Base-by-base conservation (phyloP, 495 filamentous ascomycete species). In the Tuber aestivum region DNA sequence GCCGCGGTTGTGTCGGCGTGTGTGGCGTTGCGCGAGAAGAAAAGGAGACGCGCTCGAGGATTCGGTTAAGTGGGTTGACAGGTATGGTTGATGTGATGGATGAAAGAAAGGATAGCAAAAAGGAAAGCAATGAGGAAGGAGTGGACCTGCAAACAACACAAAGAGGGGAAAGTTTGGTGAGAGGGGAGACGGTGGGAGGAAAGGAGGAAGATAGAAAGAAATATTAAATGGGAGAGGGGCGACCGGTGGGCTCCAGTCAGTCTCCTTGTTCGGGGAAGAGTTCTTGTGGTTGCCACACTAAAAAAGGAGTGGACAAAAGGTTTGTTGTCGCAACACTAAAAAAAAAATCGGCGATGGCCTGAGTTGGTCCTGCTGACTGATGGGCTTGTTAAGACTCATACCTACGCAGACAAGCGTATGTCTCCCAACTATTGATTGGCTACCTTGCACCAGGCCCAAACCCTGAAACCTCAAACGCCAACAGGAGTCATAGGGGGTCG, bases 261-360 rank as follows among this genome's bases (percentile, higher is more conserved):
- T n/a, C n/a, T n/a, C n/a, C 45, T 72, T 77, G 41, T 76, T 69
- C 77, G 69, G 71, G 70, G 44, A 75, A 72, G 78, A 82, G 77
- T 56, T 27, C 12, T 76, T 70, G 70, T 74, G 83, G 76, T 79
- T 85, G 77, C 56, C 76, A 81, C 84, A 81, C 48, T 84, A 87
- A 61, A 61, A 32, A 61, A 32, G 5, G 48, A 56, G 7, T 12
- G 23, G 9, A 56, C 84, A 87, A 65, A 65, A 32, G 18, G 45
- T 23, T 50, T 20, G 56, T 35, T 65, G 23, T n/a, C 35, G 86
- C 86, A 71, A 83, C 84, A 79, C 87, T 1, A 91, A 45, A 75
- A 72, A 75, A 75, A 79, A 61, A 50, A 71, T 38, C 41, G 76
- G 70, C 37, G 70, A 74, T 74, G 77, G 40, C 61, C 7, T 35